Percentiles rank a stretch among this genome's conserved stretches.
Evolutionary conservation across 345 rosid species (phyloP).

Genomic region (Jatropha curcas): DNA sequence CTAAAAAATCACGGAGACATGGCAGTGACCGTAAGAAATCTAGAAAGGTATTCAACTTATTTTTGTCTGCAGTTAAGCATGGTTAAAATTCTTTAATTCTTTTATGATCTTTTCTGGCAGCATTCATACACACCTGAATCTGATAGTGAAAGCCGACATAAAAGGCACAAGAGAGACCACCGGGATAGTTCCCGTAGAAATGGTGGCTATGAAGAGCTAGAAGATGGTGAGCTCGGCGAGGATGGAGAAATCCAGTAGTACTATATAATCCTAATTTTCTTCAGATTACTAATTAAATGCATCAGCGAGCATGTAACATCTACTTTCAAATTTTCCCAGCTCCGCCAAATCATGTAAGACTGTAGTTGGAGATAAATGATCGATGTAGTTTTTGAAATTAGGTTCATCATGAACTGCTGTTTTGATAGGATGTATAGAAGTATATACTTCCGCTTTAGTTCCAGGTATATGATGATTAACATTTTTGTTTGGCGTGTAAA

Average conservation of each 20-base stretch:
- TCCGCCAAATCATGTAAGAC: neutral
- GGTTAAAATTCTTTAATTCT: constrained; percentile 3
- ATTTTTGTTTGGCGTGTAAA: neutral
- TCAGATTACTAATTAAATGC: constrained; percentile 8
- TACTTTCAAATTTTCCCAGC: neutral
- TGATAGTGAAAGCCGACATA: constrained; percentile 73
- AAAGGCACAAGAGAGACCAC: constrained; percentile 74
- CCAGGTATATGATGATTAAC: neutral
- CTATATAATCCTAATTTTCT: neutral
- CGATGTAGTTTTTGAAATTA: constrained; percentile 7
- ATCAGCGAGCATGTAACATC: constrained; percentile 4
- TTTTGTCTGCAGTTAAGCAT: constrained; percentile 5
- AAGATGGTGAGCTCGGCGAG: constrained; percentile 95
- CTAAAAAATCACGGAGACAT: constrained; percentile 76
- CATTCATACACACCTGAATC: constrained; percentile 81
- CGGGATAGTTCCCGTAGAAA: constrained; percentile 64
- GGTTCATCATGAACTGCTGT: neutral
- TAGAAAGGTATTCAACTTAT: constrained; percentile 58
- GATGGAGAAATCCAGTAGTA: constrained; percentile 78
- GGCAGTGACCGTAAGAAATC: constrained; percentile 83
- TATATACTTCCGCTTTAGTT: neutral
- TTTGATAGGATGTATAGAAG: neutral
- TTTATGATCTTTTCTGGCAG: constrained; percentile 40
- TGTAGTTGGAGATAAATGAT: neutral
- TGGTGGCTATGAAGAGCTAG: constrained; percentile 75